Conservation (phyloP, 2,329 filamentous ascomycete species). For the Herpotrichia juniperi region DNA sequence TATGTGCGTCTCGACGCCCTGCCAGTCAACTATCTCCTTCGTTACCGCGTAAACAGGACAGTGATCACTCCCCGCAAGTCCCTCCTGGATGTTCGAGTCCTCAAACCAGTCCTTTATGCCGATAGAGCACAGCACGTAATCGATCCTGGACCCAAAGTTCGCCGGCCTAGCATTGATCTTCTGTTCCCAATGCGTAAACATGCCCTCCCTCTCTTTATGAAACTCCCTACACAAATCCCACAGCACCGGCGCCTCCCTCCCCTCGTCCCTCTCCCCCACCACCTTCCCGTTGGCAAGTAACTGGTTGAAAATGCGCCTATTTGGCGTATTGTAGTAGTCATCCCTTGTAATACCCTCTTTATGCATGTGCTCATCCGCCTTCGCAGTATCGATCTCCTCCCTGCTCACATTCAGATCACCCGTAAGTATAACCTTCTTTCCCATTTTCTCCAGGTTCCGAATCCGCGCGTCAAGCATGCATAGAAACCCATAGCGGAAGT, state of each 20-base stretch:
- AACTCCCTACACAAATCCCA: slow-evolving; percentile 85
- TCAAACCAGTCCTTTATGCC: slow-evolving; percentile 81
- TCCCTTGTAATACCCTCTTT: slow-evolving; percentile 72
- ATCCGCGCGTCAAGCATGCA: slow-evolving; percentile 81
- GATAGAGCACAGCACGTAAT: slow-evolving; percentile 86
- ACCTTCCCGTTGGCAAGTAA: slow-evolving; percentile 77
- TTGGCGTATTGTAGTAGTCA: slow-evolving; percentile 74
- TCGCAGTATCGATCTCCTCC: slow-evolving; percentile 76
- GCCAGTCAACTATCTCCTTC: slow-evolving; percentile 64
- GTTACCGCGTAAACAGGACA: slow-evolving; percentile 87
- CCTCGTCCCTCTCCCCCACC: slow-evolving; percentile 68
- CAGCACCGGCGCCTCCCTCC: slow-evolving; percentile 72
- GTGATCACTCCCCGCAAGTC: slow-evolving; percentile 92
- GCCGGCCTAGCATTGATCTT: slow-evolving; percentile 94
- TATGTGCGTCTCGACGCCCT: slow-evolving; percentile 60
- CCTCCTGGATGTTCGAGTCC: slow-evolving; percentile 87
- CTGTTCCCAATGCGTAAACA: slow-evolving; percentile 98
- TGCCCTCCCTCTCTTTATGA: slow-evolving; percentile 78
- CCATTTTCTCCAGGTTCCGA: slow-evolving; percentile 78
- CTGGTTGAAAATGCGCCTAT: slow-evolving; percentile 82
- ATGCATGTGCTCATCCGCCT: slow-evolving; percentile 71
- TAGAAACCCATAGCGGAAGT: slow-evolving; percentile 82
- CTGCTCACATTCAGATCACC: slow-evolving; percentile 86
- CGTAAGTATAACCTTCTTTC: slow-evolving; percentile 83
- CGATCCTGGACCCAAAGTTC: slow-evolving; percentile 91